These are phyloP conservation scores for Citrullus colocynthis DNA, from an alignment of 306 rosid species.

Conservation along the genomic window DNA sequence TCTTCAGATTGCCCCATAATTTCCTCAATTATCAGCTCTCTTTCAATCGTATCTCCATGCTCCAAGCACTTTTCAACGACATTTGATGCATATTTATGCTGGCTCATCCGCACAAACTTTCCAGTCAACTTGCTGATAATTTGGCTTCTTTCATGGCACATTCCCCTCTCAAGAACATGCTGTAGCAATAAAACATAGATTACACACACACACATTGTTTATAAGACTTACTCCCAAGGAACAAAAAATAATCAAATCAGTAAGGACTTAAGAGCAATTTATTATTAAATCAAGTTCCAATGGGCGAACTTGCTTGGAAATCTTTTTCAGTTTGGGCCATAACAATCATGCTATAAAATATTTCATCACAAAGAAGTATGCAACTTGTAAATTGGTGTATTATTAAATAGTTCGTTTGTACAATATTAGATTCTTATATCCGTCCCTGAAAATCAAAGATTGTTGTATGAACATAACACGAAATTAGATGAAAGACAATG, in stretches of 20 bases:
- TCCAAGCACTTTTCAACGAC: slow-evolving; percentile 86
- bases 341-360: background rate
- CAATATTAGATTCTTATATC: background rate
- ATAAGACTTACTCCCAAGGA: background rate
- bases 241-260: background rate
- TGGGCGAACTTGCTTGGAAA: background rate
- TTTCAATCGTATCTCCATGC: slow-evolving; percentile 54
- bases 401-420: background rate
- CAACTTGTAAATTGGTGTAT: background rate
- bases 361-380: background rate
- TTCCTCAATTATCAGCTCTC: slow-evolving; percentile 52
- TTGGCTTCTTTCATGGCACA: slow-evolving; percentile 39
- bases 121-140: slow-evolving; percentile 44
- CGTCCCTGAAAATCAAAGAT: background rate
- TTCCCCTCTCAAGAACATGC: slow-evolving; percentile 63
- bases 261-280: background rate
- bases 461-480: background rate
- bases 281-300: background rate
- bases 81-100: slow-evolving; percentile 80
- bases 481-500: background rate
- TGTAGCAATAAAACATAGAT: slow-evolving; percentile 11
- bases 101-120: slow-evolving; percentile 49
- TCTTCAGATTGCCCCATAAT: slow-evolving; percentile 56
- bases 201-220: background rate
- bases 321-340: background rate